These are phyloP conservation scores for Aspergillus cavernicola DNA, from an alignment of 495 filamentous ascomycete genomes.

Conservation along the genomic window DNA sequence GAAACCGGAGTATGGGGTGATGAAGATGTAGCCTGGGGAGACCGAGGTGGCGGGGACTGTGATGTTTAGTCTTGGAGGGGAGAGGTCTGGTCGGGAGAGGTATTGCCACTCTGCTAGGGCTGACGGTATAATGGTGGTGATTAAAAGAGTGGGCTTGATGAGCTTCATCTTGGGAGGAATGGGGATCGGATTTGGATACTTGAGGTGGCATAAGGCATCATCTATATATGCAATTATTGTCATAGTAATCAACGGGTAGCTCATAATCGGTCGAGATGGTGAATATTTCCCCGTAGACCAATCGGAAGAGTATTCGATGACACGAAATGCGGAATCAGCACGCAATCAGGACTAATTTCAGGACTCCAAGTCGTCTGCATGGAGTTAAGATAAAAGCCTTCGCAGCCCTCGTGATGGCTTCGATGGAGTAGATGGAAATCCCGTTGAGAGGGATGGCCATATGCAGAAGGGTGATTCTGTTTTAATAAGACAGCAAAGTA, in stretches of 20 bases:
- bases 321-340: background rate
- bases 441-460: too few species aligned
- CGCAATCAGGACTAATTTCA: background rate
- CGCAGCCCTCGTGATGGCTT: too few species aligned
- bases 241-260: background rate
- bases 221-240: too few species aligned
- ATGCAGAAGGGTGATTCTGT: too few species aligned
- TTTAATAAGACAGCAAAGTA: background rate
- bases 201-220: too few species aligned
- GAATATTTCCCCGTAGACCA: background rate
- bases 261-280: background rate
- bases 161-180: background rate
- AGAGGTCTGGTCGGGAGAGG: conserved; percentile 45
- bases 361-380: too few species aligned
- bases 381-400: too few species aligned
- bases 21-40: conserved; percentile 44
- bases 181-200: background rate
- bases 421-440: too few species aligned
- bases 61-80: conserved; percentile 50
- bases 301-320: background rate
- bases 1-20: conserved; percentile 41
- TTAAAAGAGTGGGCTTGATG: background rate
- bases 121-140: background rate
- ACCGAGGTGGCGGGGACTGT: conserved; percentile 43
- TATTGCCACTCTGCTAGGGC: conserved; percentile 15